Conservation (phyloP, 768 basidiomycete species). For the Exidia glandulosa region DNA sequence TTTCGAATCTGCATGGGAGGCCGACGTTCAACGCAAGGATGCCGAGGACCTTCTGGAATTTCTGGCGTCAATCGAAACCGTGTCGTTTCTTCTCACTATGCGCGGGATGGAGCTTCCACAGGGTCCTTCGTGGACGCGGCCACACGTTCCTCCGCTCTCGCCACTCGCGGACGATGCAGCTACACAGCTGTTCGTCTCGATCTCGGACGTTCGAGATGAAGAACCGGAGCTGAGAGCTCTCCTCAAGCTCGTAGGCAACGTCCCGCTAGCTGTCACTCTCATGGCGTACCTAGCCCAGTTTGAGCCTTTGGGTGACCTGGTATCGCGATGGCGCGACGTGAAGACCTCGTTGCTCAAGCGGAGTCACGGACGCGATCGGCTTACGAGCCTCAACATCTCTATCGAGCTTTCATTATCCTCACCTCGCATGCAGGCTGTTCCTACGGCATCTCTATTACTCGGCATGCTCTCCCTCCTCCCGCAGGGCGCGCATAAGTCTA, state of each 20-base stretch:
- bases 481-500: constrained; percentile 6
- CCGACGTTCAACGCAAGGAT: neutral
- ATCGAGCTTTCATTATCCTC: neutral
- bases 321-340: neutral
- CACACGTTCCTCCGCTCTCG: neutral
- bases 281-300: neutral
- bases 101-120: neutral
- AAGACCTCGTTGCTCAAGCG: neutral
- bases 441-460: neutral
- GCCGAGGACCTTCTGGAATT: neutral
- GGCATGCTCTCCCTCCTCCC: neutral
- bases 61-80: neutral
- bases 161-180: neutral
- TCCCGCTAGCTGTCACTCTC: neutral
- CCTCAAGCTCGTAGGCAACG: neutral
- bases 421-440: neutral
- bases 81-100: neutral
- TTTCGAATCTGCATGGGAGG: neutral
- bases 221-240: neutral
- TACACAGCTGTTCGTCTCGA: neutral
- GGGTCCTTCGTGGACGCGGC: neutral
- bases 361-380: neutral
- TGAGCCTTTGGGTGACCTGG: neutral
- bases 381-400: neutral
- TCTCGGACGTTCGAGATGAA: neutral